These are phyloP conservation scores for Diaporthe vaccinii DNA, from an alignment of 2,329 filamentous ascomycete genomes.

Conservation along the genomic window DNA sequence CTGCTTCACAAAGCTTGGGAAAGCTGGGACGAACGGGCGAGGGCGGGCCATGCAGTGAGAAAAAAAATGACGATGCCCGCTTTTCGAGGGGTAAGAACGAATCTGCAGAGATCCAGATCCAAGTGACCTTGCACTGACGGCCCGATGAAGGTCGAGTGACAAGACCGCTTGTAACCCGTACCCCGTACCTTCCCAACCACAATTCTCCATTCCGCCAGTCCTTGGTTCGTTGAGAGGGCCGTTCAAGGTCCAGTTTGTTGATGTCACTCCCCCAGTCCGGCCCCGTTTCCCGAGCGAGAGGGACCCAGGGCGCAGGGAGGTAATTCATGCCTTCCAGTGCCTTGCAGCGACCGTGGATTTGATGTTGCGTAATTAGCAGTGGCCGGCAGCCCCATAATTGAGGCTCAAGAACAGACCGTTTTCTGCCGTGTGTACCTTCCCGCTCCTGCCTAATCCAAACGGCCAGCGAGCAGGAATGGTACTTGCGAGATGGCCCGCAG, in stretches of 20 bases:
- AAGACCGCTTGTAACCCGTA: slow-evolving; percentile 6
- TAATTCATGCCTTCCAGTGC: slow-evolving; percentile 3
- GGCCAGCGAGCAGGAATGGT: slow-evolving; percentile 5
- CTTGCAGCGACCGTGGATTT: background rate
- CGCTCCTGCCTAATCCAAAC: slow-evolving; percentile 24
- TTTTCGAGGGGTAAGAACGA: slow-evolving; percentile 36
- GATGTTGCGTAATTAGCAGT: slow-evolving; percentile 8
- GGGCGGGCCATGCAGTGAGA: background rate
- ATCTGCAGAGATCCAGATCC: slow-evolving; percentile 10
- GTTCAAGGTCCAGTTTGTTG: background rate
- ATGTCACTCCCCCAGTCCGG: slow-evolving; percentile 17
- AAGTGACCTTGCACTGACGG: slow-evolving; percentile 2
- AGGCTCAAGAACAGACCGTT: slow-evolving; percentile 27
- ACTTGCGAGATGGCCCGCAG: background rate
- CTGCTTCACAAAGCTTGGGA: slow-evolving; percentile 12
- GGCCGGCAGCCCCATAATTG: slow-evolving; percentile 9
- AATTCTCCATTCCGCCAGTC: background rate
- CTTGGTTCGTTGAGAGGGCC: slow-evolving; percentile 19
- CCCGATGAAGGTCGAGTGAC: slow-evolving; percentile 24
- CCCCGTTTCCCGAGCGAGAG: slow-evolving; percentile 13
- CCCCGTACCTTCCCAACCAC: slow-evolving; percentile 20
- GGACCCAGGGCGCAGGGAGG: slow-evolving; percentile 16
- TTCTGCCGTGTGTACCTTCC: slow-evolving; percentile 24
- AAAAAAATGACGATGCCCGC: slow-evolving; percentile 24
- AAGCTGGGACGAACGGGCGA: background rate